Evolutionary conservation across 768 basidiomycete species (phyloP).

Genomic region (Agaricus sinodeliciosus): DNA sequence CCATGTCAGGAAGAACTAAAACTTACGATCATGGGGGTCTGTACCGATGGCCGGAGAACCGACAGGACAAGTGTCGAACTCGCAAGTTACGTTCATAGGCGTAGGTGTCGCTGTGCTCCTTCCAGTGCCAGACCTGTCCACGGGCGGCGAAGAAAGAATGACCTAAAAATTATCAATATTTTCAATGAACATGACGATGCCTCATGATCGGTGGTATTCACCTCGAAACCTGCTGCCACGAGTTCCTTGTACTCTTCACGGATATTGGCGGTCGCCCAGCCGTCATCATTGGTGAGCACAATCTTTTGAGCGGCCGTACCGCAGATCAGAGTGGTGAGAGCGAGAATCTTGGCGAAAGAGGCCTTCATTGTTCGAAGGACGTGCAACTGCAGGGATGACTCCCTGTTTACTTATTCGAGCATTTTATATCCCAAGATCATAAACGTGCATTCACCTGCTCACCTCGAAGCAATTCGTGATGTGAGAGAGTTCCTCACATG

Average conservation of each 20-base stretch:
- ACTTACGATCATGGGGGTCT: constrained; percentile 17
- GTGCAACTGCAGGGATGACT: not conserved
- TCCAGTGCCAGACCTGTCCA: constrained; percentile 36
- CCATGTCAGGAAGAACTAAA: not conserved
- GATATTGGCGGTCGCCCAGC: constrained; percentile 39
- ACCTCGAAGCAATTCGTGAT: no score
- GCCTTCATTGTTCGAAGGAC: not conserved
- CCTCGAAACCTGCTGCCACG: constrained; percentile 28
- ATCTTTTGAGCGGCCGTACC: constrained; percentile 12
- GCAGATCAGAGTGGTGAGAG: constrained; percentile 4
- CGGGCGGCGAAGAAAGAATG: constrained; percentile 36
- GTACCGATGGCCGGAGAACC: constrained; percentile 34
- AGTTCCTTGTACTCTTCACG: constrained; percentile 31
- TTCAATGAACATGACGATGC: not conserved
- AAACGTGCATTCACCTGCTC: no score
- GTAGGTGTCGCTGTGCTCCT: constrained; percentile 25
- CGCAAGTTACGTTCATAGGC: constrained; percentile 26
- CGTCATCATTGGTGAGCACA: constrained; percentile 23
- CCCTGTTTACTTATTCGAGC: not conserved
- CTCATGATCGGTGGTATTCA: constrained; percentile 13
- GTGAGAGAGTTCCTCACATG: no score
- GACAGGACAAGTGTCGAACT: constrained; percentile 34
- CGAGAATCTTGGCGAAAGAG: not conserved
- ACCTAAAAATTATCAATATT: constrained; percentile 21
- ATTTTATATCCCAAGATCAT: not conserved